Percentiles rank a stretch among this genome's conserved stretches.
phyloP scores from a whole-genome alignment of 352 stramenopile species.

The Phytophthora parvispora region DNA sequence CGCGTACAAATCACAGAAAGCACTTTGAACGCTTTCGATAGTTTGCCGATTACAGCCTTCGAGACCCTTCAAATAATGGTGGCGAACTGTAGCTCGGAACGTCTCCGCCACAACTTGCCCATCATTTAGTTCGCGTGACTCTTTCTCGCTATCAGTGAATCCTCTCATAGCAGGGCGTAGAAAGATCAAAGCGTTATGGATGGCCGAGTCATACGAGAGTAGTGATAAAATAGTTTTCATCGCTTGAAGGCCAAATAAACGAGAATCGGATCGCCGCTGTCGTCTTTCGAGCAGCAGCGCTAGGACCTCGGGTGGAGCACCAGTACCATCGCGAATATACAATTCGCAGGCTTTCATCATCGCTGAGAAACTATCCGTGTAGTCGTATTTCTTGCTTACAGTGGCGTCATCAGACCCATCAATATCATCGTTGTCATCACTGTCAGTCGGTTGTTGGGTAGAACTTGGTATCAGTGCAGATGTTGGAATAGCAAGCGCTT shows the following conservation, averaged over 20 bases:
- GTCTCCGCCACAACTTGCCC: conserved; percentile 81
- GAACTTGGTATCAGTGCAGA: not conserved
- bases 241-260: conserved; percentile 83
- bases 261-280: conserved; percentile 76
- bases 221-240: conserved; percentile 81
- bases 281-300: conserved; percentile 77
- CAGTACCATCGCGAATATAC: conserved; percentile 88
- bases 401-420: conserved; percentile 27
- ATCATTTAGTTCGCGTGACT: conserved; percentile 83
- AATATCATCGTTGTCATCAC: conserved; percentile 7
- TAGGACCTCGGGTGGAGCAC: conserved; percentile 84
- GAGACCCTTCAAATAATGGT: conserved; percentile 90
- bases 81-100: conserved; percentile 86
- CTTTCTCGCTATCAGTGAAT: conserved; percentile 89
- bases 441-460: conserved; percentile 5
- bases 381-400: conserved; percentile 50
- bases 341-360: conserved; percentile 90
- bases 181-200: conserved; percentile 85
- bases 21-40: conserved; percentile 62
- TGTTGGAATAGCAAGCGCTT: conserved; percentile 9
- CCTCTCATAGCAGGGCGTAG: conserved; percentile 86
- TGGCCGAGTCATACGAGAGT: conserved; percentile 81
- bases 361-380: conserved; percentile 76
- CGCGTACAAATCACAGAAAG: conserved; percentile 85
- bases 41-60: conserved; percentile 82